Base-by-base conservation (phyloP, 1,139 yeast species). In the Lipomyces yarrowii region DNA sequence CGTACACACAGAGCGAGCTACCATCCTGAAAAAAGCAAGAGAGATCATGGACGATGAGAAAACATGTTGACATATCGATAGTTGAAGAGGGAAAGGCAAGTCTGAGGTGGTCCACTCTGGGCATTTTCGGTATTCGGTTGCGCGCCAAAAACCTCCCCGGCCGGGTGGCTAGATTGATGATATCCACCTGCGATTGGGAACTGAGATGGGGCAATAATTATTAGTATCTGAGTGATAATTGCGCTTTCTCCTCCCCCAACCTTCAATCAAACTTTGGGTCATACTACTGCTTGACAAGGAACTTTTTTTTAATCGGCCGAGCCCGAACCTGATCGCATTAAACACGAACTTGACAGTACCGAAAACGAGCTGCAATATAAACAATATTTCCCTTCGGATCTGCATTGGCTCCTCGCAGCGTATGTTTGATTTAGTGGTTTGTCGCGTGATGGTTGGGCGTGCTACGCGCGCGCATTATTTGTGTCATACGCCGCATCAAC, bases 41-140 rank as follows among this genome's bases (percentile, higher is more conserved):
- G 30, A 26, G 30, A 26, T 26, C 23, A 2, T 42, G n/a, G 48
- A 42, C 23, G 48, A 37, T 6, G 21, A 42, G 48, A 3, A 42
- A 42, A 11, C 7, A 54, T 15, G 10, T 32, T 54, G 37, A 30
- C 37, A n/a, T 18, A n/a, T 10, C 37, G 56, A 30, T 54, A 30
- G 15, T 54, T 46, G 64, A 58, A 58, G 65, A 67, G 18, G 64
- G 70, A 67, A 64, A 71, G 73, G 73, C 73, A 71, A 71, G 73
- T 71, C 73, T 71, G 73, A 71, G 69, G 69, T 55, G 15, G 21
- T 42, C 21, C n/a, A 18, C 48, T 13, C 5, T 15, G 15, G 15
- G 42, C 0, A n/a, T n/a, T n/a, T n/a, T n/a, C n/a, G n/a, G n/a
- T n/a, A n/a, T 18, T 1, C 11, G 23, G 1, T 42, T 42, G 21